Evolutionary conservation across 352 stramenopile species (phyloP).

Genomic region (Globisporangium lucens): DNA sequence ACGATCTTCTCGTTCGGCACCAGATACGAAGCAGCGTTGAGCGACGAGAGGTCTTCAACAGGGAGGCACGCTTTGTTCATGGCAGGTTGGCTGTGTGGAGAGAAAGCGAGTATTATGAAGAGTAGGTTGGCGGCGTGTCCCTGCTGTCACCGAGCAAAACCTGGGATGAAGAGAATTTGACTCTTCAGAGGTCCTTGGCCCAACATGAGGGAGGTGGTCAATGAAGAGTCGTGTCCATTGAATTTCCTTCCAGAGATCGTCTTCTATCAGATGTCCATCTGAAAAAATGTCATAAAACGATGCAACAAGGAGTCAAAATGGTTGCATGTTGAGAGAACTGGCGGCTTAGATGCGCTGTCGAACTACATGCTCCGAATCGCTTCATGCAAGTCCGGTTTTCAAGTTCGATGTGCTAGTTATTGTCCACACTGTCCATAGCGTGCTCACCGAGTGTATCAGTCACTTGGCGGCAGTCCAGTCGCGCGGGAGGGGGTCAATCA

Average conservation of each 20-base stretch:
- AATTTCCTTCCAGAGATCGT: no score
- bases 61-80: not conserved
- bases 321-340: no score
- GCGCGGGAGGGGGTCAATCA: no score
- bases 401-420: no score
- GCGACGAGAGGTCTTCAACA: slow-evolving; percentile 32
- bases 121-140: not conserved
- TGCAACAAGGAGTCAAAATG: no score
- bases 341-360: no score
- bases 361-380: no score
- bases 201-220: not conserved
- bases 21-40: slow-evolving; percentile 34
- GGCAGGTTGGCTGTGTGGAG: no score
- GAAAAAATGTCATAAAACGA: no score
- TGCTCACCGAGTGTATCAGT: not conserved
- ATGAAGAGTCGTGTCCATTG: not conserved
- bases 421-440: not conserved
- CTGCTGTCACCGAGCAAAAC: not conserved
- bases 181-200: not conserved
- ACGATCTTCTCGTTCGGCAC: slow-evolving; percentile 40
- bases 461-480: not conserved
- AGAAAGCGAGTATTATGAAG: not conserved
- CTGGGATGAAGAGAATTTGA: not conserved
- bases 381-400: no score
- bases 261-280: no score